Percentiles rank a stretch among this genome's conserved stretches.
Conservation (phyloP, 2,329 filamentous ascomycete species). For the Raffaelea ambrosiae region DNA sequence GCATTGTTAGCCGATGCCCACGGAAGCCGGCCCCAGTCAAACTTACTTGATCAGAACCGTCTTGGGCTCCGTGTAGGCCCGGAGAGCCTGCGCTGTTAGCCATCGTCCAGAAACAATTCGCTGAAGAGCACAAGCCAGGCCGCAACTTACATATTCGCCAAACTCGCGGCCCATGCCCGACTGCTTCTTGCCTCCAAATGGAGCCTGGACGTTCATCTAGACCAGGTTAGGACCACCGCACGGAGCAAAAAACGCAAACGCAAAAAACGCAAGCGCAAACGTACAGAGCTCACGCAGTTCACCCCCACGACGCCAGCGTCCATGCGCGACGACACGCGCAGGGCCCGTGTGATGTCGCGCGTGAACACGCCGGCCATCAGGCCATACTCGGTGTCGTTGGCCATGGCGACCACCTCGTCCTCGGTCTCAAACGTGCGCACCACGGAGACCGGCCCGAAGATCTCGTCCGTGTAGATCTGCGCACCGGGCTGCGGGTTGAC, state of each 20-base stretch:
- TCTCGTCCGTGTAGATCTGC: conserved; percentile 68
- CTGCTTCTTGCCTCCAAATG: background rate
- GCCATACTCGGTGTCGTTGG: too few species aligned
- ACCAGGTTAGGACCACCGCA: background rate
- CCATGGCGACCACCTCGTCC: conserved; percentile 60
- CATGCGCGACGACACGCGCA: conserved; percentile 62
- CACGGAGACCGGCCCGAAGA: conserved; percentile 71
- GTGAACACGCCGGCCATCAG: conserved; percentile 75
- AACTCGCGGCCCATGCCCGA: background rate
- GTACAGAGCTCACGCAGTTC: background rate
- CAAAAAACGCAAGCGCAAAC: background rate
- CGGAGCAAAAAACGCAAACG: background rate
- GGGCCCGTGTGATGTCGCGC: conserved; percentile 60
- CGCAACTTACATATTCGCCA: background rate
- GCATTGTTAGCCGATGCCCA: background rate
- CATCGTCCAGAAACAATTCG: background rate
- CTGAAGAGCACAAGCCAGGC: background rate
- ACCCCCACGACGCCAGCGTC: conserved; percentile 47
- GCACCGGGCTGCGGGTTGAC: background rate
- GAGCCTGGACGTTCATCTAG: background rate
- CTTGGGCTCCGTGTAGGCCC: background rate
- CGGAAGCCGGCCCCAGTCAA: background rate
- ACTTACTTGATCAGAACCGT: background rate
- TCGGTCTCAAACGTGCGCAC: conserved; percentile 70
- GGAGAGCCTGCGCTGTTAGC: background rate